Percentiles rank a stretch among this genome's conserved stretches.
phyloP scores from a whole-genome alignment of 2,329 filamentous ascomycete genomes.

The Xenoacremonium recifei region DNA sequence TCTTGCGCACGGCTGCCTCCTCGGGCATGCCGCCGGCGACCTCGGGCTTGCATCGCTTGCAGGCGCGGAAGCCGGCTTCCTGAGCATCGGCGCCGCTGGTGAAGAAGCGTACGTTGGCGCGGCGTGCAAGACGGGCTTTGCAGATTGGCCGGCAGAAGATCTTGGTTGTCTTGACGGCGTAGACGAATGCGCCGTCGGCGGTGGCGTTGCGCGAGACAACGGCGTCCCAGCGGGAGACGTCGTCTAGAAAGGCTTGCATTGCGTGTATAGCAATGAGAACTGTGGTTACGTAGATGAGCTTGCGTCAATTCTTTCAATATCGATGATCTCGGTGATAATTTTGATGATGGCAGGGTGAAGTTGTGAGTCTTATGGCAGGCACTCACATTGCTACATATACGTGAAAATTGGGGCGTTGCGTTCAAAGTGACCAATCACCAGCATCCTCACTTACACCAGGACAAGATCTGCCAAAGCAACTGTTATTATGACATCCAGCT shows the following conservation, averaged over 20 bases:
- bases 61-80: constrained; percentile 50
- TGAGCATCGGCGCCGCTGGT: constrained; percentile 43
- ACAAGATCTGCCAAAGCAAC: neutral
- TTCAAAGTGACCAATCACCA: constrained; percentile 29
- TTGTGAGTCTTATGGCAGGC: too few relatives aligned
- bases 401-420: constrained; percentile 27
- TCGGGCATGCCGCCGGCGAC: constrained; percentile 40
- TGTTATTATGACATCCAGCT: too few relatives aligned
- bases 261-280: neutral
- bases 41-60: constrained; percentile 54
- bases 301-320: too few relatives aligned
- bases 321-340: too few relatives aligned
- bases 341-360: too few relatives aligned
- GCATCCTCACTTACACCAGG: neutral
- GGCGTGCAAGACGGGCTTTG: constrained; percentile 57
- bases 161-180: constrained; percentile 43
- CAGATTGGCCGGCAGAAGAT: constrained; percentile 62
- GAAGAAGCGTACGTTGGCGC: constrained; percentile 60
- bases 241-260: constrained; percentile 23
- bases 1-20: constrained; percentile 42
- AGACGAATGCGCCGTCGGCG: constrained; percentile 41
- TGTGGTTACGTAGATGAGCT: too few relatives aligned
- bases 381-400: too few relatives aligned
- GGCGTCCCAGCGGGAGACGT: constrained; percentile 35
- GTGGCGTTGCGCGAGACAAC: constrained; percentile 32